Evolutionary conservation across 202 grass and related monocot genomes (phyloP), one percentile per base, ranked within the genome.

Genomic region (Carex arenaria): DNA sequence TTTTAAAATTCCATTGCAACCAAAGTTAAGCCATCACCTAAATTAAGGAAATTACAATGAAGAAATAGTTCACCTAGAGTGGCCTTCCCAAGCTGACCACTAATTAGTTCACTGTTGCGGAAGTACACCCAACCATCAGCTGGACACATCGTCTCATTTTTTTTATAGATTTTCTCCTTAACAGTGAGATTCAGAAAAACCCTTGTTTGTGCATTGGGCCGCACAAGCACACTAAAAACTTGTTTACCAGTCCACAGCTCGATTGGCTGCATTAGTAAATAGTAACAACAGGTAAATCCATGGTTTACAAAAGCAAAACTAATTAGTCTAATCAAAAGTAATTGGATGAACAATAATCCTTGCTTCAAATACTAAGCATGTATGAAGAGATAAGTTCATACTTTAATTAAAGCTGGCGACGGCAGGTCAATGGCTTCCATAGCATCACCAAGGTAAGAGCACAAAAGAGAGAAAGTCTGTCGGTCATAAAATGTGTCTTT

Each of bases 211-310:
- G 89, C 95, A 83, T 98, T 98, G 82, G 95, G 90, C 53, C 95
- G 87, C 59, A 98, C 87, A 80, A 98, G 87, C 80, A 98, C 90
- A 88, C 90, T 95, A 86, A 98, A 98, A 43, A 95, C 57, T 66
- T 98, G 92, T 88, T 98, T 98, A 87, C 95, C 90, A 67, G 95
- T 98, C 95, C 95, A 98, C 81, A 98, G 89, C 72, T 98, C 92
- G 75, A 98, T 85, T 77, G 92, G 95, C 92, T 98, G 85, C 82
- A 95, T 85, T 77, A 75, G 18, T 9, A 70, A 42, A 43, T 71
- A 20, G 45, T 45, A 73, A 40, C 22, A 52, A 32, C 51, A 76
- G 12, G 51, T 55, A 31, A 31, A 76, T 56, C 51, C 23, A 56
- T 76, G 72, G 23, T 6, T 76, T 23, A 54, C 6, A 88, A 65